These are phyloP conservation scores for Talaromyces borbonicus DNA, from an alignment of 495 filamentous ascomycete species.

Conservation along the genomic window DNA sequence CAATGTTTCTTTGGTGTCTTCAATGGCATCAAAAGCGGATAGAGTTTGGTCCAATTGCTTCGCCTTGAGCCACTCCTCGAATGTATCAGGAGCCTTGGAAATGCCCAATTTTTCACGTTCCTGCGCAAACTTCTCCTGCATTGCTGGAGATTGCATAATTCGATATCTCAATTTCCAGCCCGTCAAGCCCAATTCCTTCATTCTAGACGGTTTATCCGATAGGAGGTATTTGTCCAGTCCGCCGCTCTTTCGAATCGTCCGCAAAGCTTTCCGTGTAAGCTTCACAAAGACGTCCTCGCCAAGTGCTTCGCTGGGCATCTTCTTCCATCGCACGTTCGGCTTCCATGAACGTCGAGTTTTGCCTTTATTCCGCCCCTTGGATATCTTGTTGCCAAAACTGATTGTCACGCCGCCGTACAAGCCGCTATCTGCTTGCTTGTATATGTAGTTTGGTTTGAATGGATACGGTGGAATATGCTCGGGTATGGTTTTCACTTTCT, in stretches of 20 bases:
- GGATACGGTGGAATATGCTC: constrained; percentile 65
- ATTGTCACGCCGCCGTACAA: constrained; percentile 71
- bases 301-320: constrained; percentile 60
- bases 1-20: background rate
- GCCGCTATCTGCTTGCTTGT: constrained; percentile 81
- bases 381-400: constrained; percentile 88
- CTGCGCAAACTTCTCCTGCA: constrained; percentile 47
- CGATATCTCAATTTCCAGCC: constrained; percentile 85
- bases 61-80: constrained; percentile 31
- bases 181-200: constrained; percentile 75
- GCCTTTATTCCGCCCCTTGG: constrained; percentile 55
- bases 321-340: constrained; percentile 75
- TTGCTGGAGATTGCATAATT: constrained; percentile 61
- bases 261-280: constrained; percentile 64
- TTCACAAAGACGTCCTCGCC: constrained; percentile 56
- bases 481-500: constrained; percentile 27
- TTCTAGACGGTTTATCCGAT: constrained; percentile 56
- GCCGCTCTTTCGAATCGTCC: constrained; percentile 79
- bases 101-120: constrained; percentile 45
- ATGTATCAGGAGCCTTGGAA: constrained; percentile 24
- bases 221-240: constrained; percentile 88
- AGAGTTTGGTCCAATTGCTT: constrained; percentile 29
- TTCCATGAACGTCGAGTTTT: constrained; percentile 83
- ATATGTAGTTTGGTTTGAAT: constrained; percentile 64
- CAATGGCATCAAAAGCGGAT: background rate